Evolutionary conservation across 2,329 filamentous ascomycete species (phyloP), one percentile per base, ranked within the genome.

Genomic region (Cladosporium sp.): DNA sequence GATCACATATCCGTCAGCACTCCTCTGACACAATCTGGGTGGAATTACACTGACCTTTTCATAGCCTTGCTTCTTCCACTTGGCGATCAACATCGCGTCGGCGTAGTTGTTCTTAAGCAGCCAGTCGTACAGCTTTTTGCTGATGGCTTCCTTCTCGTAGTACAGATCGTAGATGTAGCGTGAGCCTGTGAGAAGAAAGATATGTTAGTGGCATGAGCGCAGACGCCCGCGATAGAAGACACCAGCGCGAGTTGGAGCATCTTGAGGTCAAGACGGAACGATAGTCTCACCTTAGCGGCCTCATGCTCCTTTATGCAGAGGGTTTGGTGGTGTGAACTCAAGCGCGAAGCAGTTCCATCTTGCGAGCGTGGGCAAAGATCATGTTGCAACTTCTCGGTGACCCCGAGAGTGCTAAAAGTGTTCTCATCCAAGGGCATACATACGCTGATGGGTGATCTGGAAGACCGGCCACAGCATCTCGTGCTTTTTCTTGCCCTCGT

Each of bases 31-130:
- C 19, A 4, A 38, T 25, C 12, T 12, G 2, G 15, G 49, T 17
- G 42, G 20, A 22, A 12, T 11, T 4, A 8, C 9, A 73, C 81
- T 54, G 74, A 90, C 90, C 86, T 97, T 97, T 76, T 99, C 94
- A 70, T 99, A 99, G 15, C 94, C 94, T 70, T 95, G 89, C 80
- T 99, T 99, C 85, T 99, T 99, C 94, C 94, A 99, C 79, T 99
- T 99, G 14, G 94, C 94, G 71, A 99, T 97, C 71, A 99, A 79
- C 79, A 92, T 94, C 47, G 90, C 86, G 76, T 99, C 94, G 5
- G 92, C 94, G 73, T 99, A 97, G 51, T 88, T 87, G 72, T 99
- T 97, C 83, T 99, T 99, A 61, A 99, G 79, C 64, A 97, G 79
- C 88, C 90, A 99, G 67, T 97, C 94, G 76, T 99, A 99, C 19